Percentiles rank a stretch among this genome's conserved stretches.
Evolutionary conservation across 2,329 filamentous ascomycete species (phyloP).

Genomic region (Penicillium sp.): DNA sequence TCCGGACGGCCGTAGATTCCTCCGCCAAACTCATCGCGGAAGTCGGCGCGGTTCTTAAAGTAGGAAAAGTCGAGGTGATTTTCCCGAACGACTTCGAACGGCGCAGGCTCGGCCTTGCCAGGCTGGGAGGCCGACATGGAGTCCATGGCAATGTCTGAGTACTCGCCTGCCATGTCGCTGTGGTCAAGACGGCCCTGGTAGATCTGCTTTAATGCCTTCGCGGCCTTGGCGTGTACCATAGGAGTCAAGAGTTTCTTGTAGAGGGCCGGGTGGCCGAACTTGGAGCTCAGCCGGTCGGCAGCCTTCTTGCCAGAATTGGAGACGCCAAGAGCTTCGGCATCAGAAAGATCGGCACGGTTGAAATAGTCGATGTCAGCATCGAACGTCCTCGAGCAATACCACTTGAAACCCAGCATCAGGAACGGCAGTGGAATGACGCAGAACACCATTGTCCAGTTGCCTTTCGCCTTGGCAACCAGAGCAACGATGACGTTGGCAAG

Average conservation of each 20-base stretch:
- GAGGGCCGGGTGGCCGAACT: slow-evolving; percentile 82
- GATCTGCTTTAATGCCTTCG: slow-evolving; percentile 79
- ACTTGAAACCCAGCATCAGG: slow-evolving; percentile 78
- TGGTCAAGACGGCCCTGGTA: slow-evolving; percentile 76
- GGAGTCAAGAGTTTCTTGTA: slow-evolving; percentile 88
- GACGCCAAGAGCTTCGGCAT: slow-evolving; percentile 45
- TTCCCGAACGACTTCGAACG: slow-evolving; percentile 89
- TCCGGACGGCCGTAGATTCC: slow-evolving; percentile 53
- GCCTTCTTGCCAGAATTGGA: slow-evolving; percentile 40
- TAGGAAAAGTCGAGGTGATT: slow-evolving; percentile 83
- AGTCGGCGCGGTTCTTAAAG: slow-evolving; percentile 87
- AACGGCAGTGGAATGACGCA: slow-evolving; percentile 72
- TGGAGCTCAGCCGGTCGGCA: slow-evolving; percentile 66
- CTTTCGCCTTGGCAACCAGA: slow-evolving; percentile 69
- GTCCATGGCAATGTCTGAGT: slow-evolving; percentile 79
- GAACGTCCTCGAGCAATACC: slow-evolving; percentile 73
- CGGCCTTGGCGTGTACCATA: slow-evolving; percentile 90
- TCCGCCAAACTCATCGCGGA: slow-evolving; percentile 81
- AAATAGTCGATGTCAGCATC: slow-evolving; percentile 81
- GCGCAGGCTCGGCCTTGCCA: slow-evolving; percentile 59
- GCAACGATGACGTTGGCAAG: slow-evolving; percentile 77
- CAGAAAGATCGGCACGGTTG: slow-evolving; percentile 61
- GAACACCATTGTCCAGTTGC: slow-evolving; percentile 65
- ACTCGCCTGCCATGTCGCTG: slow-evolving; percentile 38
- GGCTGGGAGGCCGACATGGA: slow-evolving; percentile 65